A percentile compares a stretch with the other conserved stretches of the same genome.
phyloP scores from a whole-genome alignment of 306 rosid genomes.

The Vicia sativa region DNA sequence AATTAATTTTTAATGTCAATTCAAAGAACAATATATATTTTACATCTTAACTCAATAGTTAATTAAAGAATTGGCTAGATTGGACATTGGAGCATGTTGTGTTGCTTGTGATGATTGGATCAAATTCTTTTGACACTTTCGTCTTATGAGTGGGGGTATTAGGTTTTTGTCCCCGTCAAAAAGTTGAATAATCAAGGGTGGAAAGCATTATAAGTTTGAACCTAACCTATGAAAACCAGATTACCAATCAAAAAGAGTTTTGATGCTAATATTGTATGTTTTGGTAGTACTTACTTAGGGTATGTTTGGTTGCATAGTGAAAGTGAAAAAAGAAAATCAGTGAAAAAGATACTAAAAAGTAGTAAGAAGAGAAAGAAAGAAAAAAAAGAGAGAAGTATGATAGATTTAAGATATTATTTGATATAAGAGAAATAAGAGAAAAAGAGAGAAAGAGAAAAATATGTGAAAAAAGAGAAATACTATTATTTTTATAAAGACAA shows the following conservation, averaged over 20 bases:
- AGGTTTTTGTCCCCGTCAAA: conserved; percentile 52
- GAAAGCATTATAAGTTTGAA: conserved; percentile 41
- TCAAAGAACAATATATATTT: not conserved
- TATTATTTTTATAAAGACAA: too few relatives aligned
- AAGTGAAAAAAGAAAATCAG: too few relatives aligned
- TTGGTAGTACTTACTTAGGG: too few relatives aligned
- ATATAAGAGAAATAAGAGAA: too few relatives aligned
- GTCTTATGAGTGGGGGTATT: conserved; percentile 33
- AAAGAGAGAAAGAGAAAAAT: too few relatives aligned
- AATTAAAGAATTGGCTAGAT: not conserved
- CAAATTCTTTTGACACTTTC: conserved; percentile 8
- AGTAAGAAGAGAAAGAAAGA: too few relatives aligned
- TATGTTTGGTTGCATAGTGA: too few relatives aligned
- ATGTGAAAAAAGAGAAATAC: too few relatives aligned
- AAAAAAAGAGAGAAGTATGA: too few relatives aligned
- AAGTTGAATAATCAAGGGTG: conserved; percentile 38
- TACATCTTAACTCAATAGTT: not conserved
- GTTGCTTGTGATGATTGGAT: not conserved
- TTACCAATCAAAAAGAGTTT: not conserved
- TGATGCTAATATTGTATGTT: too few relatives aligned
- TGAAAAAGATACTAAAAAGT: too few relatives aligned
- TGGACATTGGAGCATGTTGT: not conserved
- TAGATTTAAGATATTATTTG: too few relatives aligned
- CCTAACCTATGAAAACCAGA: conserved; percentile 30
- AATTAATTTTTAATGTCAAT: not conserved